Base-by-base conservation (phyloP, 1,284 basidiomycete genomes). In the Stygiomarasmius scandens region DNA sequence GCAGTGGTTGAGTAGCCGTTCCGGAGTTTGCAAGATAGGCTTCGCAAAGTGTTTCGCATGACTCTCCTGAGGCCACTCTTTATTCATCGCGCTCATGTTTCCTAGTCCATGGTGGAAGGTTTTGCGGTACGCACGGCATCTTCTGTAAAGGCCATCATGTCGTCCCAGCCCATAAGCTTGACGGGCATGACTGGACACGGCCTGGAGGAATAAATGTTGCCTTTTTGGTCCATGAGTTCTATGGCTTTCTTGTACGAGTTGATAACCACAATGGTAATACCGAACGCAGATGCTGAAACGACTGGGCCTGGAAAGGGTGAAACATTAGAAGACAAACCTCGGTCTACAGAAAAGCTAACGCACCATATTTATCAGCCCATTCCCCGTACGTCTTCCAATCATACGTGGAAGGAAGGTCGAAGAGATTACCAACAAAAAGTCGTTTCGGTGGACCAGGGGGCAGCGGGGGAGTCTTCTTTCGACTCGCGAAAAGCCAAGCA, bases 141-240 rank as follows among this genome's bases (percentile, higher is more conserved):
- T 14, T 44, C 41, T 19, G 54, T 55, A 34, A 59, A 56, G 14
- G 54, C 58, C 54, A 59, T 55, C 2, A 54, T 50, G 19, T 56
- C 49, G 20, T 59, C 36, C 54, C 54, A 59, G 16, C 54, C 54
- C 54, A 59, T 56, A 19, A 59, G 45, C 22, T 56, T 41, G 14
- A 41, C 49, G 46, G 49, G 49, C 58, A 59, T 59, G 9, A 49
- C 29, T 4, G 38, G 29, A 12, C 44, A 29, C 16, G 49, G 55
- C 34, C 55, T 41, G 2, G 38, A 51, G n/a, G 68, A 69, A 51
- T 70, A 71, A 2, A 65, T 65, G 1, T 58, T 32, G 25, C 63
- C 62, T 56, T 66, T 64, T 51, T 65, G 66, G 20, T 70, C 67
- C 1, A 71, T 59, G 36, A 73, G 54, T 44, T 69, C 66, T 3